A percentile compares a stretch with the other conserved stretches of the same genome.
Evolutionary conservation across 192 early-diverging fungal genomes (phyloP).

Genomic region (Coemansia sp.): DNA sequence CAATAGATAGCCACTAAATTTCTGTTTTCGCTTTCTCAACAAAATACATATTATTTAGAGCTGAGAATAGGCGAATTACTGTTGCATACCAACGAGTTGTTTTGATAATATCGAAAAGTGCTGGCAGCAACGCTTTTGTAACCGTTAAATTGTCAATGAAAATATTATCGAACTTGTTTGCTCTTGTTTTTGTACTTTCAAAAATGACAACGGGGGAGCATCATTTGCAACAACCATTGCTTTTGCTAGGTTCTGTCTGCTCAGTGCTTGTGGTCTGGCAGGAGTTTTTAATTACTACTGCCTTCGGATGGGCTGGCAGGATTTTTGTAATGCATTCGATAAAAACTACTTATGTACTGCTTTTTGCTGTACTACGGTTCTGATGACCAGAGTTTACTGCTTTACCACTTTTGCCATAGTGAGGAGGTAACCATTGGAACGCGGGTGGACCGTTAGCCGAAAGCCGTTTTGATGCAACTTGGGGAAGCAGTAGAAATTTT

Average conservation of each 20-base stretch:
- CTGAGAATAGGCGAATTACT: not conserved
- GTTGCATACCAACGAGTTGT: not conserved
- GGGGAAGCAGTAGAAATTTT: not conserved
- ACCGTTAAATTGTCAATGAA: not conserved
- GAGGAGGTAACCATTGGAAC: not conserved
- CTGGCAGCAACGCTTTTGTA: not conserved
- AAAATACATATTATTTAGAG: not conserved
- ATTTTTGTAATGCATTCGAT: not conserved
- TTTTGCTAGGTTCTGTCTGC: not conserved
- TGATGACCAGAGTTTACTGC: not conserved
- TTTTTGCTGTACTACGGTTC: not conserved
- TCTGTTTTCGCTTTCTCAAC: not conserved
- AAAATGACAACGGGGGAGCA: not conserved
- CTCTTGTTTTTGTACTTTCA: not conserved
- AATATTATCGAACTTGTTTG: not conserved
- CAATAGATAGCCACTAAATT: not conserved
- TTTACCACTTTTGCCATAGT: not conserved
- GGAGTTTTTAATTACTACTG: not conserved
- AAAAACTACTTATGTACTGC: not conserved
- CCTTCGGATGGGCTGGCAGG: not conserved
- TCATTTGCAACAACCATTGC: not conserved
- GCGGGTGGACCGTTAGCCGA: not conserved
- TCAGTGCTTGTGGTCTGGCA: not conserved
- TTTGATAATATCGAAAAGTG: not conserved
- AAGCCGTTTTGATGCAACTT: not conserved